A percentile compares a stretch with the other conserved stretches of the same genome.
Conservation (phyloP, 257 asterid genomes). For the Rubia yunnanensis region DNA sequence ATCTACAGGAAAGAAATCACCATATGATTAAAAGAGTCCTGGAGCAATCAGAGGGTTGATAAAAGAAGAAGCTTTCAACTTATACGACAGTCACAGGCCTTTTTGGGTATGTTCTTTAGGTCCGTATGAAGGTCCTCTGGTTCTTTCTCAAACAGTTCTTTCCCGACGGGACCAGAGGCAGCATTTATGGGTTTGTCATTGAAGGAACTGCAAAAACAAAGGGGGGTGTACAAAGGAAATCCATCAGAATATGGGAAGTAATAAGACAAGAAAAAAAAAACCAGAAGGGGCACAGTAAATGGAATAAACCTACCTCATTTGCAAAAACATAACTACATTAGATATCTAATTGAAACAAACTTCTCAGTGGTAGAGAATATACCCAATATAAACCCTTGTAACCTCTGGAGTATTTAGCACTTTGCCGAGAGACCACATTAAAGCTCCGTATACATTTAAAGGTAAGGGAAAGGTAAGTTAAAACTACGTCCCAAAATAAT, state of each 20-base stretch:
- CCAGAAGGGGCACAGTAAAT: not conserved
- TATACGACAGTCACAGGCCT: conserved; percentile 93
- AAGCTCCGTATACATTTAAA: conserved; percentile 66
- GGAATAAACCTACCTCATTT: not conserved
- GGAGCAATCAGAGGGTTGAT: not conserved
- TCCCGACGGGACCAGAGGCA: conserved; percentile 75
- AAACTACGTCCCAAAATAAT: not conserved
- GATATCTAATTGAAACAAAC: not conserved
- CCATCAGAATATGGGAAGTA: not conserved
- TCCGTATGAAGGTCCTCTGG: conserved; percentile 77
- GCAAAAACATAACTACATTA: not conserved
- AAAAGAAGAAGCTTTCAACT: conserved; percentile 15
- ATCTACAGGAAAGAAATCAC: conserved; percentile 46
- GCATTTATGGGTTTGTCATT: conserved; percentile 76
- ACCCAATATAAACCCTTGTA: conserved; percentile 90
- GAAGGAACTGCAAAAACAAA: conserved; percentile 46
- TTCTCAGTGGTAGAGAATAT: conserved; percentile 17
- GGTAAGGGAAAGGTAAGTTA: not conserved
- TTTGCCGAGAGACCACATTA: conserved; percentile 99
- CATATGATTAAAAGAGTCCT: not conserved
- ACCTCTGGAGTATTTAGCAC: conserved; percentile 95
- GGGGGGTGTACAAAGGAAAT: conserved; percentile 2
- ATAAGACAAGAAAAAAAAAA: not conserved
- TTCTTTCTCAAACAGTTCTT: conserved; percentile 78
- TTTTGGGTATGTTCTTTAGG: conserved; percentile 79